A percentile compares a stretch with the other conserved stretches of the same genome.
Evolutionary conservation across 129 eudicot genomes (phyloP).

Genomic region (Gnaphalium uliginosum): DNA sequence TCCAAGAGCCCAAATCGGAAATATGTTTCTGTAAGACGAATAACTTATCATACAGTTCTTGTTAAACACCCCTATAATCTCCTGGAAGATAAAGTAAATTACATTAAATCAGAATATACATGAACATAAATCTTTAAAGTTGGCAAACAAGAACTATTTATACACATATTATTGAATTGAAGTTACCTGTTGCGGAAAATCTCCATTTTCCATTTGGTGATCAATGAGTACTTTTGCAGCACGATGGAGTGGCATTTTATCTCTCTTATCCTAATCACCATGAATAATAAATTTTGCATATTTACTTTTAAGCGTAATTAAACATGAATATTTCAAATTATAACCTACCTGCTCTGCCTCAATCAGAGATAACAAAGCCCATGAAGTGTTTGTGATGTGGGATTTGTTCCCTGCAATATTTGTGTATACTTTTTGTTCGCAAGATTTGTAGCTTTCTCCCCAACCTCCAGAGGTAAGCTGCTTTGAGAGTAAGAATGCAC

Average conservation of each 20-base stretch:
- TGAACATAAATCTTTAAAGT: not conserved
- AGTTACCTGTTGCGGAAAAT: conserved; percentile 69
- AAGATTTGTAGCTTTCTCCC: conserved; percentile 72
- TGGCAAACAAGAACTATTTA: not conserved
- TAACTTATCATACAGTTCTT: conserved; percentile 69
- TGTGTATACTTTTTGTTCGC: conserved; percentile 54
- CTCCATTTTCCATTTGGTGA: conserved; percentile 73
- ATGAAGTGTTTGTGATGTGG: conserved; percentile 55
- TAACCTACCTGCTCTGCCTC: conserved; percentile 68
- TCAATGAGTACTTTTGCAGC: conserved; percentile 63
- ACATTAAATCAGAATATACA: not conserved
- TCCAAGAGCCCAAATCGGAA: conserved; percentile 66
- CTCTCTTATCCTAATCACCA: conserved; percentile 50
- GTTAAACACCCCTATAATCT: conserved; percentile 73
- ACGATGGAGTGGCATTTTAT: conserved; percentile 55
- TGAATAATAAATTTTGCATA: not conserved
- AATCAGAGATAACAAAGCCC: conserved; percentile 82
- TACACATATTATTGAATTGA: not conserved
- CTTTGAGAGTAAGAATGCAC: conserved; percentile 57
- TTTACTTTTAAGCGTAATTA: not conserved
- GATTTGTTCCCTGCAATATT: conserved; percentile 49
- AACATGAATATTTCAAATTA: not conserved
- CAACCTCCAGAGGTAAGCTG: conserved; percentile 77
- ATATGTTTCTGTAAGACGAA: conserved; percentile 60
- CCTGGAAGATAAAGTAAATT: conserved; percentile 37